Conservation (phyloP, 78 protist species). For the Goniomonas avonlea region DNA sequence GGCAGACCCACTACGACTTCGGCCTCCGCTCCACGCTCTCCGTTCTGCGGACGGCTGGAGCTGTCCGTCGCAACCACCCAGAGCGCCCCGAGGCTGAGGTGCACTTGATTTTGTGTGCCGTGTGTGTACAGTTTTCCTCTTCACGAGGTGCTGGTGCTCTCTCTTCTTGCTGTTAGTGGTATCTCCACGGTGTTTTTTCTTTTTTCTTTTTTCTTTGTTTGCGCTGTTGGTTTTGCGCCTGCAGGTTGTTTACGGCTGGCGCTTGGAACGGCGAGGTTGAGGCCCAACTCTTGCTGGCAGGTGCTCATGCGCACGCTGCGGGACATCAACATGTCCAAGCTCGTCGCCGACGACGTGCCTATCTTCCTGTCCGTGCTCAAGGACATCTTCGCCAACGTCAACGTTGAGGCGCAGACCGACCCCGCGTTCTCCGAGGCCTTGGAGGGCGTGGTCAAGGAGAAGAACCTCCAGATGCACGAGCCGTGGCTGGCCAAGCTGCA, state of each 20-base stretch:
- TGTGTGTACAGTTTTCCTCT: too few relatives aligned
- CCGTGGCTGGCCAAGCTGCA: background rate
- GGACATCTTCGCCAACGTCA: conserved; percentile 72
- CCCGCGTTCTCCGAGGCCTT: conserved; percentile 25
- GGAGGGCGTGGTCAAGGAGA: background rate
- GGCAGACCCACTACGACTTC: conserved; percentile 79
- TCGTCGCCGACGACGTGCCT: conserved; percentile 58
- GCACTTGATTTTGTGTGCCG: conserved; percentile 49
- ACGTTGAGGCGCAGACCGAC: conserved; percentile 49
- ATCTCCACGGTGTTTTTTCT: too few relatives aligned
- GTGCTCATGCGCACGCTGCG: conserved; percentile 51
- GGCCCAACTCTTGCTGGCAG: background rate
- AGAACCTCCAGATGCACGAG: conserved; percentile 56
- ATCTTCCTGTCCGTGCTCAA: conserved; percentile 65
- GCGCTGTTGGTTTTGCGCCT: too few relatives aligned
- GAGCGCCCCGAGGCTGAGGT: too few relatives aligned
- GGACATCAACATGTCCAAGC: conserved; percentile 68
- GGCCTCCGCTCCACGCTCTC: conserved; percentile 85
- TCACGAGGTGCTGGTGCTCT: too few relatives aligned
- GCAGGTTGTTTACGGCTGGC: too few relatives aligned
- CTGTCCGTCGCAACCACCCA: too few relatives aligned
- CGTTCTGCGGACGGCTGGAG: conserved; percentile 76
- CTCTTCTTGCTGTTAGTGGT: too few relatives aligned
- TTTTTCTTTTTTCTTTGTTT: too few relatives aligned
- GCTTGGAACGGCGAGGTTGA: too few relatives aligned